Base-by-base conservation (phyloP, 495 filamentous ascomycete genomes). In the Penicillium waksmanii region DNA sequence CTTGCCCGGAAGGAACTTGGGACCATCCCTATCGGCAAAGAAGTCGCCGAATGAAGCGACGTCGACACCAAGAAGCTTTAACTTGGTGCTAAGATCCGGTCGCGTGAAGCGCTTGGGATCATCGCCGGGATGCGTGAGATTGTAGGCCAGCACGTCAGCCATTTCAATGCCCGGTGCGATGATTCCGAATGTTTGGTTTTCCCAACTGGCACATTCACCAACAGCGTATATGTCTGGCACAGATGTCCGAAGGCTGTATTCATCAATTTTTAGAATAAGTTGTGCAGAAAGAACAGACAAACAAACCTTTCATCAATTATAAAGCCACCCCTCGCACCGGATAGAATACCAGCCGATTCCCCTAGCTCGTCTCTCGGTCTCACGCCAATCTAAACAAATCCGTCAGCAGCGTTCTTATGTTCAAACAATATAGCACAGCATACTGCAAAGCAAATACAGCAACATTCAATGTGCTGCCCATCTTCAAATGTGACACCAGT, bases 1-100 rank as follows among this genome's bases (percentile, higher is more conserved):
- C 25, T 77, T 81, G 3, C 80, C 81, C 0, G 92, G 91, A 23
- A 92, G 72, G 40, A 88, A 83, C 58, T 88, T 91, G 0, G 92
- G 92, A 0, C 92, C 92, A 68, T 96, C 88, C 57, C 92, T 80
- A 61, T 98, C 94, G 3, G 94, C 94, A 61, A 98, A 98, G 79
- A 95, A 98, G 68, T 98, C 94, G 1, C 94, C 94, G 67, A 97
- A 98, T 66, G 90, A 94, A 33, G 94, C 94, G 2, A 98, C 94
- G 63, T 97, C 93, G 3, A 97, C 94, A 1, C 94, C 94, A 1
- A 98, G 80, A 0, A 98, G 79, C 78, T 98, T 98, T 7, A 98
- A 73, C 71, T 96, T 98, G 0, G 94, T 98, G 75, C 92, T 96
- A 17, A 97, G 79, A 66, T 98, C 93, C 0, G 94, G 94, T 21